Evolutionary conservation across 2,329 filamentous ascomycete genomes (phyloP).

Genomic region (Claviceps quebecensis): DNA sequence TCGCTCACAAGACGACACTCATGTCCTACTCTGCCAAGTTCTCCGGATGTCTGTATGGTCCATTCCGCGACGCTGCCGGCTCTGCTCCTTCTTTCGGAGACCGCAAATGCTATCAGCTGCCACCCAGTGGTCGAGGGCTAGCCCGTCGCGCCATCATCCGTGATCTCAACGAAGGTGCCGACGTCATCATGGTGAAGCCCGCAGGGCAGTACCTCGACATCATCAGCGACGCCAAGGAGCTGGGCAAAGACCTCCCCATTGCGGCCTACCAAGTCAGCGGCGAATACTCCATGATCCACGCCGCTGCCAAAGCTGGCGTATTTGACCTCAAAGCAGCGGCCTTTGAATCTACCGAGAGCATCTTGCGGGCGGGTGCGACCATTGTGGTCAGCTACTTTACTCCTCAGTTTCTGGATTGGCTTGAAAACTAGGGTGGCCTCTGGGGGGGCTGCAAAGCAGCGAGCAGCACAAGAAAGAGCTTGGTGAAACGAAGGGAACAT

Average conservation of each 20-base stretch:
- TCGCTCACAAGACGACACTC: conserved; percentile 78
- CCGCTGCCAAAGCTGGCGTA: conserved; percentile 86
- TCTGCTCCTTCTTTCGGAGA: conserved; percentile 87
- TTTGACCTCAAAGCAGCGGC: conserved; percentile 93
- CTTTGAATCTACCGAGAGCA: conserved; percentile 86
- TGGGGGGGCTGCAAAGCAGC: not conserved
- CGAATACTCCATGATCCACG: conserved; percentile 96
- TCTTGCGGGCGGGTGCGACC: conserved; percentile 79
- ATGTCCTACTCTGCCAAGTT: conserved; percentile 99
- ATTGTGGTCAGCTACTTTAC: conserved; percentile 94
- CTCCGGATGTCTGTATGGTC: conserved; percentile 88
- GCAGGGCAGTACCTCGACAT: conserved; percentile 94
- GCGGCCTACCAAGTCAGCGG: conserved; percentile 96
- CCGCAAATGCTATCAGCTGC: conserved; percentile 91
- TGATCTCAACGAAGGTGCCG: conserved; percentile 86
- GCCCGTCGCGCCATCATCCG: conserved; percentile 79
- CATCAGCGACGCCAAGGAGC: conserved; percentile 90
- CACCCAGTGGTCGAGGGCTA: conserved; percentile 79
- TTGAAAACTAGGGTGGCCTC: conserved; percentile 31
- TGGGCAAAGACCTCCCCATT: conserved; percentile 80
- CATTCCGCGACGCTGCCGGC: conserved; percentile 91
- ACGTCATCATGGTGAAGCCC: conserved; percentile 99
- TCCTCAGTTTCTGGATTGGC: conserved; percentile 60
- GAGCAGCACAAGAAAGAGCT: not conserved
- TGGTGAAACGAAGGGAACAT: not conserved